phyloP scores from a whole-genome alignment of 2,329 filamentous ascomycete genomes.

The Grosmannia serpens region DNA sequence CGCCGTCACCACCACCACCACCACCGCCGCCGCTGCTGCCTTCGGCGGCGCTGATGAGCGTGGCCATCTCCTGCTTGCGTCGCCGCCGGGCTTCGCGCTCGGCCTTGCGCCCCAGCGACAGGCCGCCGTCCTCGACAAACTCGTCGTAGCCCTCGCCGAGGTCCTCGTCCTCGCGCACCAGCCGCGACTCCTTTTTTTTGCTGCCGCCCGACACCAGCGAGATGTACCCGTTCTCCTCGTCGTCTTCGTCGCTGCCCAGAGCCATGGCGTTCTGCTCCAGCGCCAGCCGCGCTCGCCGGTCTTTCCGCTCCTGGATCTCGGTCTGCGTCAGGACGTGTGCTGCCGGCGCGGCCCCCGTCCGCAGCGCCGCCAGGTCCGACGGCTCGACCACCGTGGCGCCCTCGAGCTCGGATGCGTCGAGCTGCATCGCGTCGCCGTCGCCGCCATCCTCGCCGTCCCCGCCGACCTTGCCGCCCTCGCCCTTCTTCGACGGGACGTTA shows the following conservation, averaged over 20 bases:
- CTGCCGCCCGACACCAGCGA: constrained; percentile 18
- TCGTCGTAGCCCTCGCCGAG: constrained; percentile 89
- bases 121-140: constrained; percentile 73
- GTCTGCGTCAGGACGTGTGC: constrained; percentile 61
- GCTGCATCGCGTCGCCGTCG: constrained; percentile 33
- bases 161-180: constrained; percentile 81
- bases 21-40: constrained; percentile 35
- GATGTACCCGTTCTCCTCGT: constrained; percentile 23
- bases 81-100: constrained; percentile 58
- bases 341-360: constrained; percentile 4
- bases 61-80: constrained; percentile 67
- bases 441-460: constrained; percentile 24
- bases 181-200: constrained; percentile 49
- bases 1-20: constrained; percentile 51
- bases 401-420: constrained; percentile 50
- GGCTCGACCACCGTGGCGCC: constrained; percentile 52
- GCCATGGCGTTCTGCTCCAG: constrained; percentile 56
- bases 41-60: constrained; percentile 72
- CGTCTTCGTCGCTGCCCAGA: constrained; percentile 47
- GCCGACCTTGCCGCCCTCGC: constrained; percentile 20
- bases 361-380: constrained; percentile 22
- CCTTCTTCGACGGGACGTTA: constrained; percentile 32
- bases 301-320: constrained; percentile 86
- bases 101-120: constrained; percentile 68
- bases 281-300: constrained; percentile 70